Evolutionary conservation across 2,329 filamentous ascomycete genomes (phyloP).

Genomic region (Tetracladium maxilliforme): DNA sequence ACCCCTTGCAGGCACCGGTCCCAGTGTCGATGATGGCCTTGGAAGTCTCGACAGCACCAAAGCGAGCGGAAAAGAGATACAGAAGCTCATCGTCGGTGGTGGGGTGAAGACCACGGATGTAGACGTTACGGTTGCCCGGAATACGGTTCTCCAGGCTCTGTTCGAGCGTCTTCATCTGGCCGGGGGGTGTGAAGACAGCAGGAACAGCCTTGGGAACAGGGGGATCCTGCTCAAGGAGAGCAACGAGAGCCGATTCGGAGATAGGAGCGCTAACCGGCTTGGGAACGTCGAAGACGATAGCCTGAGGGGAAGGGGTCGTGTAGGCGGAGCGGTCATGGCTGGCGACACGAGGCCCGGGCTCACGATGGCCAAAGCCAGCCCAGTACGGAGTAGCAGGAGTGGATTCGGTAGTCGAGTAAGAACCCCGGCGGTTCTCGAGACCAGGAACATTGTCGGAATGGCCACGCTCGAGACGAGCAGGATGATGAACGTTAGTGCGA

Average conservation of each 20-base stretch:
- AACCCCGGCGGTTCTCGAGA: constrained; percentile 50
- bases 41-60: constrained; percentile 87
- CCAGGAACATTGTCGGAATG: constrained; percentile 43
- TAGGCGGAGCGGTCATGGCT: constrained; percentile 46
- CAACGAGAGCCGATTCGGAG: constrained; percentile 32
- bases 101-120: constrained; percentile 89
- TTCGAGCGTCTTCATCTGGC: constrained; percentile 78
- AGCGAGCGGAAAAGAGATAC: constrained; percentile 67
- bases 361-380: constrained; percentile 38
- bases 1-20: constrained; percentile 95
- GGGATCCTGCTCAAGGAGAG: constrained; percentile 61
- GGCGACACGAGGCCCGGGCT: constrained; percentile 43
- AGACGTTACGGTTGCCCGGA: constrained; percentile 88
- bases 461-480: constrained; percentile 29
- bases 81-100: constrained; percentile 90
- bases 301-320: constrained; percentile 50
- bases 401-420: constrained; percentile 54
- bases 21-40: constrained; percentile 97
- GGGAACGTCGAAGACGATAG: constrained; percentile 13
- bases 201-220: constrained; percentile 78
- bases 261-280: constrained; percentile 12
- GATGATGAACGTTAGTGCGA: constrained; percentile 26
- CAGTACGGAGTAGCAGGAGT: constrained; percentile 52
- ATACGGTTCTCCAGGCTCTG: constrained; percentile 90
- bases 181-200: constrained; percentile 72